Conservation (phyloP, 208 protist genomes). For the Crithidia bombi region DNA sequence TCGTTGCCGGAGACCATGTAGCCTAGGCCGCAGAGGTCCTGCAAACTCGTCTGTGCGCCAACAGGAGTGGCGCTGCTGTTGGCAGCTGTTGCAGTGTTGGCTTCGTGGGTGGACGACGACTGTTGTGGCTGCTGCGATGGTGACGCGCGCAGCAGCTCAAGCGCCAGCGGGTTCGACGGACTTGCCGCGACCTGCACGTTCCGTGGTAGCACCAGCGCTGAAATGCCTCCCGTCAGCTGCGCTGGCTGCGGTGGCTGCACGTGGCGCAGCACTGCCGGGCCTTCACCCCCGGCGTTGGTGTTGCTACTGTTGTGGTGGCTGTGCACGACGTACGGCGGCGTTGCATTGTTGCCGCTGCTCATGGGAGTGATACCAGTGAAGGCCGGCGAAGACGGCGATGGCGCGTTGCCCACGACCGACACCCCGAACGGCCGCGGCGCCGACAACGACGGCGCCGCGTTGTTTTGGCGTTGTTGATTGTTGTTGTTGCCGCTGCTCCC, state of each 20-base stretch:
- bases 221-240: not conserved
- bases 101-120: not conserved
- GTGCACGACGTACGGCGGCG: not conserved
- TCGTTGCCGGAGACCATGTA: slow-evolving; percentile 13
- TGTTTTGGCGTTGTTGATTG: not conserved
- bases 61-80: not conserved
- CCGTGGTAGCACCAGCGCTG: not conserved
- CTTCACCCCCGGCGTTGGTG: no score
- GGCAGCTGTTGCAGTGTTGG: not conserved
- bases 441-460: slow-evolving; percentile 3
- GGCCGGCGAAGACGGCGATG: not conserved
- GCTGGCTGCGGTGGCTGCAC: not conserved
- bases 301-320: no score
- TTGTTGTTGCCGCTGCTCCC: slow-evolving; percentile 12
- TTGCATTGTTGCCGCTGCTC: slow-evolving; percentile 12
- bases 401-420: not conserved
- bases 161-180: not conserved
- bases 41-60: slow-evolving; percentile 13
- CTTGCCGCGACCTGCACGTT: not conserved
- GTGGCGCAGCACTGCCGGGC: not conserved
- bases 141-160: not conserved
- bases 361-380: slow-evolving; percentile 1
- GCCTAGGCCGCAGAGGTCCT: slow-evolving; percentile 2
- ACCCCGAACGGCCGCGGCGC: not conserved
- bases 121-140: not conserved